Percentiles rank a stretch among this genome's conserved stretches.
phyloP scores from a whole-genome alignment of 345 rosid genomes.

The Eucalyptus sideroxylon region DNA sequence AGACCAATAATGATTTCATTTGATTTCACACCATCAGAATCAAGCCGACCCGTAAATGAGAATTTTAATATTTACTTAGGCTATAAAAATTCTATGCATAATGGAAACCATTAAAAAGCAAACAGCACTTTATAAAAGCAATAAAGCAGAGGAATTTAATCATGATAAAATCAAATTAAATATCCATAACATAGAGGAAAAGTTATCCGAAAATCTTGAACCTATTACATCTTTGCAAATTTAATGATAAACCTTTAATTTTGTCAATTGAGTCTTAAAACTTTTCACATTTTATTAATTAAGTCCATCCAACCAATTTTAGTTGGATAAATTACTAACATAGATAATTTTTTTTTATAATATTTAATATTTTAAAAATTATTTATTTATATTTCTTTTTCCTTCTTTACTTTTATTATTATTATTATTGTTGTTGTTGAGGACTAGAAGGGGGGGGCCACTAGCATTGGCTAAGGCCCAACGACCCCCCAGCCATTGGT shows the following conservation, averaged over 20 bases:
- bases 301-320: rapidly evolving
- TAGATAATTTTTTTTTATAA: too few species aligned
- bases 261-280: too few species aligned
- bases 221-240: too few species aligned
- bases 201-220: rapidly evolving
- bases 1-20: rapidly evolving
- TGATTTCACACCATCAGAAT: background rate
- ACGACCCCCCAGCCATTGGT: rapidly evolving
- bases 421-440: too few species aligned
- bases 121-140: background rate
- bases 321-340: rapidly evolving
- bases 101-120: background rate
- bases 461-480: rapidly evolving
- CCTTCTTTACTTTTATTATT: too few species aligned
- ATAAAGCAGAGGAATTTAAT: background rate
- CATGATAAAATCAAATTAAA: background rate
- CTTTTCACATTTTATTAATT: rapidly evolving
- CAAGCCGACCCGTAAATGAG: background rate
- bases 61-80: background rate
- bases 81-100: background rate
- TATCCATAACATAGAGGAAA: background rate
- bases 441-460: rapidly evolving
- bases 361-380: too few species aligned
- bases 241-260: too few species aligned
- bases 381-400: too few species aligned